Conservation (phyloP, 2,329 filamentous ascomycete genomes). For the Botryotinia calthae region DNA sequence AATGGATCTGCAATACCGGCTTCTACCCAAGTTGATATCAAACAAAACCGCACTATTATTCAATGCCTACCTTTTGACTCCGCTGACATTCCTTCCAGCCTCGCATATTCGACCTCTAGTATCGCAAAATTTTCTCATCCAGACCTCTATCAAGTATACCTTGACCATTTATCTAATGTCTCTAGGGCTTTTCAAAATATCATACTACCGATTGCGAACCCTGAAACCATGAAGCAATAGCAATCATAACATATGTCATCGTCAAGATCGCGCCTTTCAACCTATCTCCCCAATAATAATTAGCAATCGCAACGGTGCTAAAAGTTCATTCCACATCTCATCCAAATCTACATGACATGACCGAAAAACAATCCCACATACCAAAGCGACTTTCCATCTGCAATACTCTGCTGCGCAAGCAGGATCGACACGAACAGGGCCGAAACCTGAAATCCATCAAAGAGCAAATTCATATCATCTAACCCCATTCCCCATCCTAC, state of each 20-base stretch:
- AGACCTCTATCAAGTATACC: background rate
- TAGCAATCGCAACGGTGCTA: background rate
- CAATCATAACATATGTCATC: background rate
- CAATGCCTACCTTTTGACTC: background rate
- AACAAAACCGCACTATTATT: background rate
- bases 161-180: background rate
- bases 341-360: background rate
- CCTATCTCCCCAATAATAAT: background rate
- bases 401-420: background rate
- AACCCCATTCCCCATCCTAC: background rate
- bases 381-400: background rate
- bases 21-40: background rate
- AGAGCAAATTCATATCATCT: background rate
- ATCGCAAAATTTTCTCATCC: rapidly evolving
- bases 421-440: background rate
- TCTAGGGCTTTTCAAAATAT: background rate
- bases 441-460: background rate
- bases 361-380: background rate
- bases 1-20: background rate
- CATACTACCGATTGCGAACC: background rate
- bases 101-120: background rate
- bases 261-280: background rate
- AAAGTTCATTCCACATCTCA: background rate
- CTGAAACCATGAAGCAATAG: background rate
- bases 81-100: background rate